phyloP scores from a whole-genome alignment of 257 asterid genomes.

The Capsicum rhomboideum region DNA sequence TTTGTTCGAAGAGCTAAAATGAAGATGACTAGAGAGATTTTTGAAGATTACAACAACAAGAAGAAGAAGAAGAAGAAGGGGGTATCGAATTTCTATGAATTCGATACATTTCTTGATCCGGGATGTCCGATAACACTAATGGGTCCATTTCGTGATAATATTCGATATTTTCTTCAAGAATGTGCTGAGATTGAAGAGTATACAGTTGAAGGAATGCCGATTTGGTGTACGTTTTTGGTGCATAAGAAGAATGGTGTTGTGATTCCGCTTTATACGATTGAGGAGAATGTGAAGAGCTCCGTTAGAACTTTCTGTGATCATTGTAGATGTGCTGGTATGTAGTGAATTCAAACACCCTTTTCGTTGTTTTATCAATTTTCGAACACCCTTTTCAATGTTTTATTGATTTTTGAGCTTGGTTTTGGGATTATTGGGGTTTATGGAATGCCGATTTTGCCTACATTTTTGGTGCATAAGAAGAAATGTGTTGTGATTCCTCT shows the following conservation, averaged over 20 bases:
- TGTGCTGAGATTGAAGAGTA: constrained; percentile 54
- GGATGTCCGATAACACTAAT: constrained; percentile 33
- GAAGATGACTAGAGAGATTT: constrained; percentile 18
- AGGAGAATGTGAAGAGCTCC: constrained; percentile 51
- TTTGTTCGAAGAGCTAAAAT: background rate
- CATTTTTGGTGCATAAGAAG: constrained; percentile 57
- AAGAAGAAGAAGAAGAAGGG: constrained; percentile 26
- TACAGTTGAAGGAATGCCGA: constrained; percentile 44
- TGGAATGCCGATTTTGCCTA: constrained; percentile 54
- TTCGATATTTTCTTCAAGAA: constrained; percentile 49
- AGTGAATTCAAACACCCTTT: background rate
- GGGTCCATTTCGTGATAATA: constrained; percentile 68
- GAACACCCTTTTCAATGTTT: background rate
- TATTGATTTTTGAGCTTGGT: background rate
- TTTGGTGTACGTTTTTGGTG: constrained; percentile 67
- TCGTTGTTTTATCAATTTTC: background rate
- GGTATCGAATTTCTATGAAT: constrained; percentile 36
- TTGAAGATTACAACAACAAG: background rate
- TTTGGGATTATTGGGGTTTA: too few relatives aligned
- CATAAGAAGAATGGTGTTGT: constrained; percentile 51
- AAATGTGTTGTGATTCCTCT: constrained; percentile 59
- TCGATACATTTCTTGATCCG: constrained; percentile 56
- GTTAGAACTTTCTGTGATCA: constrained; percentile 55
- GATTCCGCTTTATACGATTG: constrained; percentile 69
- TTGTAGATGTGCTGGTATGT: constrained; percentile 66